These are phyloP conservation scores for Helianthus annuus DNA, from an alignment of 129 eudicot species.

Conservation along the genomic window HanXRQr2.0-SUNRISE NC_035446.2:165235447-165235946, in stretches of 20 bases:
- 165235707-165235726: constrained; percentile 1
- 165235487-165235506: constrained; percentile 26
- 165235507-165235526: not conserved
- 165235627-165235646: constrained; percentile 23
- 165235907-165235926: not conserved
- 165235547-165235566: constrained; percentile 22
- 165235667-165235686: constrained; percentile 13
- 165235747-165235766: constrained; percentile 18
- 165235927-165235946: constrained; percentile 4
- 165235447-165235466: not conserved
- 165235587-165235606: not conserved
- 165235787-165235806: not conserved
- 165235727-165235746: constrained; percentile 22
- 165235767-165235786: constrained; percentile 29
- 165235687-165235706: not conserved
- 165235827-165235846: constrained; percentile 5
- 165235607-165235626: constrained; percentile 8
- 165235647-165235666: constrained; percentile 29
- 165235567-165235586: not conserved
- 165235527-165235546: constrained; percentile 23
- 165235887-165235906: not conserved
- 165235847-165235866: constrained; percentile 19
- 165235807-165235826: constrained; percentile 14
- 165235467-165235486: not conserved
- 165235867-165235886: constrained; percentile 6